Evolutionary conservation across 2,329 filamentous ascomycete genomes (phyloP).

Genomic region (Coniochaeta sp.): DNA sequence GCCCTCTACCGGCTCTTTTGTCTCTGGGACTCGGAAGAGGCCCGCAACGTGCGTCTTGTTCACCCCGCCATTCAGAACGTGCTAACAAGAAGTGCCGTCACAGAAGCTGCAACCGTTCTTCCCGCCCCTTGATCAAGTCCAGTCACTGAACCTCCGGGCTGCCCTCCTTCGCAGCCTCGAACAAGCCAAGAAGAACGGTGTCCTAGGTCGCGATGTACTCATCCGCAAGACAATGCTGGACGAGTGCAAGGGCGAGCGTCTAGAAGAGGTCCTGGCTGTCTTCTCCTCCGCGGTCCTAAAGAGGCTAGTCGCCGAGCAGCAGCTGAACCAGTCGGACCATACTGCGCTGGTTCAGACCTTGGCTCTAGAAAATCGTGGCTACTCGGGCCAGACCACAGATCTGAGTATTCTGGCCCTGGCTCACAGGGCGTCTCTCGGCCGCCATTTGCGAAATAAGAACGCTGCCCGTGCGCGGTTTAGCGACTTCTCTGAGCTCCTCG

Average conservation of each 20-base stretch:
- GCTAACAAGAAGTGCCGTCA: not conserved
- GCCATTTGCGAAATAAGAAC: constrained; percentile 51
- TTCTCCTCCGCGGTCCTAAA: constrained; percentile 82
- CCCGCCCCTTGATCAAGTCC: constrained; percentile 80
- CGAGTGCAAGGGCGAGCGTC: constrained; percentile 85
- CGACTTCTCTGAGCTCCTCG: constrained; percentile 58
- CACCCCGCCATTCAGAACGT: not conserved
- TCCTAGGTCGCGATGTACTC: constrained; percentile 70
- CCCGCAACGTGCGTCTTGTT: constrained; percentile 51
- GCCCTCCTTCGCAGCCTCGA: constrained; percentile 76
- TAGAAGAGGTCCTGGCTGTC: constrained; percentile 76
- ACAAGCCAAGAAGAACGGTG: constrained; percentile 79
- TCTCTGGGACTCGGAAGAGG: constrained; percentile 72
- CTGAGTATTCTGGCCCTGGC: constrained; percentile 65
- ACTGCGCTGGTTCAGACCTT: constrained; percentile 45
- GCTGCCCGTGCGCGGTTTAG: constrained; percentile 48
- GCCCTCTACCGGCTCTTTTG: constrained; percentile 79
- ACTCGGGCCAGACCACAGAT: constrained; percentile 41
- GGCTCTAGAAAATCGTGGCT: constrained; percentile 52
- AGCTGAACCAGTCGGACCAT: constrained; percentile 18
- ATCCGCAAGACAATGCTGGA: constrained; percentile 94
- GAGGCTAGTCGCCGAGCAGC: constrained; percentile 44
- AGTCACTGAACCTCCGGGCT: constrained; percentile 83
- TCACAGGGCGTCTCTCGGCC: constrained; percentile 60
- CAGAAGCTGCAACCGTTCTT: constrained; percentile 88